Percentiles rank a stretch among this genome's conserved stretches.
Conservation (phyloP, 2,329 filamentous ascomycete genomes). For the Hypoxylon sp. region DNA sequence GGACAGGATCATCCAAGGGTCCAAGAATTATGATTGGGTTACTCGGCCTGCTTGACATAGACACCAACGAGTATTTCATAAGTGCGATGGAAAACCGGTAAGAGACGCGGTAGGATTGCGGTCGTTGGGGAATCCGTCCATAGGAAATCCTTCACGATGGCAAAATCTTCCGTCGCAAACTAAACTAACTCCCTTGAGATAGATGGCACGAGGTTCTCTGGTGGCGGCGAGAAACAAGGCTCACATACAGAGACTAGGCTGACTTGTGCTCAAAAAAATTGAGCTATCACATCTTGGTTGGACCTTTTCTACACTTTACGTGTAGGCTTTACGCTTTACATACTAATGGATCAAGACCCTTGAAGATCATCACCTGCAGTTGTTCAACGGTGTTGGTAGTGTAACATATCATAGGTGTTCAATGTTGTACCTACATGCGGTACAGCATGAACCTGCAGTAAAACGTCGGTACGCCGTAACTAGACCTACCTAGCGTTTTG, state of each 20-base stretch:
- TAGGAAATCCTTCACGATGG: conserved; percentile 41
- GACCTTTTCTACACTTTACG: conserved; percentile 7
- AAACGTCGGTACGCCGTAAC: conserved; percentile 14
- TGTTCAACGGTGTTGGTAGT: conserved; percentile 31
- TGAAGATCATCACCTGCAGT: conserved; percentile 26
- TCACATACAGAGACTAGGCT: conserved; percentile 21
- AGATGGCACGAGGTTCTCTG: not conserved
- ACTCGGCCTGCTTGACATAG: conserved; percentile 18
- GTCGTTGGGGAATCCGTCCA: conserved; percentile 25
- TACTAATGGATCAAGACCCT: conserved; percentile 18
- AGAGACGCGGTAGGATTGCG: conserved; percentile 21
- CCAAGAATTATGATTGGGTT: conserved; percentile 17
- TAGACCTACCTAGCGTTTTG: not conserved
- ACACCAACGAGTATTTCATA: conserved; percentile 12
- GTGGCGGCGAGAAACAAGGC: conserved; percentile 20
- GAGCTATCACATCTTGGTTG: not conserved
- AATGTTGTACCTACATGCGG: conserved; percentile 12
- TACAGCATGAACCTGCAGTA: not conserved
- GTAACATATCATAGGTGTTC: conserved; percentile 17
- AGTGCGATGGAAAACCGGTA: conserved; percentile 15
- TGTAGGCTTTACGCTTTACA: conserved; percentile 9
- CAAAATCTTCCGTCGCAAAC: conserved; percentile 21
- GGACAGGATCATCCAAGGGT: conserved; percentile 39
- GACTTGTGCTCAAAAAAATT: conserved; percentile 19
- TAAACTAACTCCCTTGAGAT: conserved; percentile 7